These are phyloP conservation scores for Aleurites moluccanus DNA, from an alignment of 441 rosid genomes.

Conservation along the genomic window DNA sequence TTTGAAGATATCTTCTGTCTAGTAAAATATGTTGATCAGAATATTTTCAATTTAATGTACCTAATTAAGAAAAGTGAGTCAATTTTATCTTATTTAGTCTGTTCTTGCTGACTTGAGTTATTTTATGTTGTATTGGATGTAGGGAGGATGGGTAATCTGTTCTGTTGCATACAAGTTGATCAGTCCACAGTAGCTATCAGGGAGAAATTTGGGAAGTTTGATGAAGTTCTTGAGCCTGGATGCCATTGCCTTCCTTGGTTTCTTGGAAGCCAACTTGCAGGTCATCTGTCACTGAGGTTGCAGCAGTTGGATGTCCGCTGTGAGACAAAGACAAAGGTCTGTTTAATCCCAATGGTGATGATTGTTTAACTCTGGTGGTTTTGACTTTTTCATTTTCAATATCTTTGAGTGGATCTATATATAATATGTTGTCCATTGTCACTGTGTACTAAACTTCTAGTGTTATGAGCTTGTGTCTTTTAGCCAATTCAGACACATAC, in stretches of 20 bases:
- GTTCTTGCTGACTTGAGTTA: not conserved
- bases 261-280: constrained; percentile 68
- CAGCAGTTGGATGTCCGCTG: constrained; percentile 73
- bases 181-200: constrained; percentile 78
- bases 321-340: constrained; percentile 68
- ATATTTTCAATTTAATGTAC: not conserved
- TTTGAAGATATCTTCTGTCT: not conserved
- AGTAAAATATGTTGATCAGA: not conserved
- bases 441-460: not conserved
- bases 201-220: constrained; percentile 81
- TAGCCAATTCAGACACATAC: not conserved
- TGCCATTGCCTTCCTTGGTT: constrained; percentile 87
- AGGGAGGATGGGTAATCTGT: constrained; percentile 46
- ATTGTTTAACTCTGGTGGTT: not conserved
- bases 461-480: not conserved
- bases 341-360: not conserved
- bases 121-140: constrained; percentile 10
- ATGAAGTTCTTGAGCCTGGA: constrained; percentile 77
- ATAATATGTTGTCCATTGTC: not conserved
- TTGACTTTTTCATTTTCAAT: not conserved
- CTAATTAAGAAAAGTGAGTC: not conserved
- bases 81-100: not conserved
- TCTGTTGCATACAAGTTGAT: constrained; percentile 61
- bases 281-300: constrained; percentile 68
- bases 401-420: not conserved